Percentiles rank a stretch among this genome's conserved stretches.
phyloP scores from a whole-genome alignment of 345 rosid genomes.

The Citrus sp. region DNA sequence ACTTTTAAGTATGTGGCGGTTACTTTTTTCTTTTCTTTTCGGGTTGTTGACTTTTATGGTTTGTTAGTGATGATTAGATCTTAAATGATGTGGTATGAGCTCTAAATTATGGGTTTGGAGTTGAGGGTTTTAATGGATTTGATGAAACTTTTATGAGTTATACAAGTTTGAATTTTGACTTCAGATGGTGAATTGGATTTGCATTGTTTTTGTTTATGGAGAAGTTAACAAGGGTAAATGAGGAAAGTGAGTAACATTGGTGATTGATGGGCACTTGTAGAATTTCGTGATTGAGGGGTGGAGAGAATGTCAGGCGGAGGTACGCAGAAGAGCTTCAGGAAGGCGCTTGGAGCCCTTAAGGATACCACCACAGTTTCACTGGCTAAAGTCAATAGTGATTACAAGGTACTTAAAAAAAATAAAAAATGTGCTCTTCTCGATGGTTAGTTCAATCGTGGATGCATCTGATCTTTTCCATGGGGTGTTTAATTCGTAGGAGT shows the following conservation, averaged over 20 bases:
- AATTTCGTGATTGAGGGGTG: constrained; percentile 33
- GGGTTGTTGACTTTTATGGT: background rate
- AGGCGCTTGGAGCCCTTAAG: constrained; percentile 94
- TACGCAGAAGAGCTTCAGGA: constrained; percentile 83
- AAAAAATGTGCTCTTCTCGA: background rate
- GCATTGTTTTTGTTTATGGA: background rate
- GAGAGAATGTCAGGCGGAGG: constrained; percentile 79
- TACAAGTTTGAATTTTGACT: background rate
- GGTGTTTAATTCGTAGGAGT: constrained; percentile 38
- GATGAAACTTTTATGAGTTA: background rate
- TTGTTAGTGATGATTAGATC: constrained; percentile 18
- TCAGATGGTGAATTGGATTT: background rate
- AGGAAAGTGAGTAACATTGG: constrained; percentile 3
- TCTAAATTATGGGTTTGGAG: background rate
- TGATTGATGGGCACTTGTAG: constrained; percentile 25
- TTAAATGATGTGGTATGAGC: constrained; percentile 10
- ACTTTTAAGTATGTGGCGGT: background rate
- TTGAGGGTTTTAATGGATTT: constrained; percentile 13
- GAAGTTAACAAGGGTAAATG: background rate
- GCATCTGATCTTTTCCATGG: constrained; percentile 12
- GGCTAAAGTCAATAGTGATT: constrained; percentile 96
- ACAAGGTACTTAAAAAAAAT: constrained; percentile 54
- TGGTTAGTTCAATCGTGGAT: background rate
- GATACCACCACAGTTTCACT: constrained; percentile 96
- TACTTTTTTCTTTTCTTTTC: background rate